Evolutionary conservation across 1,284 basidiomycete genomes (phyloP).

Genomic region (Sporisorium sorghi): DNA sequence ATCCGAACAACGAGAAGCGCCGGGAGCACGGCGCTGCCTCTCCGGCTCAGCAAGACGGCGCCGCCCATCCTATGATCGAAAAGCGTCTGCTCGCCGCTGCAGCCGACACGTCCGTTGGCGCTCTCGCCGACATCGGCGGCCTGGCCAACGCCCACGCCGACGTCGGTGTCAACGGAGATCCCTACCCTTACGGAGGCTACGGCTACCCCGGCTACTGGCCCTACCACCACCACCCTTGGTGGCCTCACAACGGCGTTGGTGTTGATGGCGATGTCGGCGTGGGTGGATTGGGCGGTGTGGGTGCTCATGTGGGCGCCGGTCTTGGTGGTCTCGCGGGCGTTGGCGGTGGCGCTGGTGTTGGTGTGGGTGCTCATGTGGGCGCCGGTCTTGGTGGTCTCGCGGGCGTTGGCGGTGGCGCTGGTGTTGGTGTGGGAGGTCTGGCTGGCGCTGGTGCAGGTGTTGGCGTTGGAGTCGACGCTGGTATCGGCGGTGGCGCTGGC

Average conservation of each 20-base stretch:
- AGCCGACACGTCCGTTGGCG: too few species aligned
- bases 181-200: slow-evolving; percentile 1
- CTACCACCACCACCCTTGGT: too few species aligned
- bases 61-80: neutral
- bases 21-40: neutral
- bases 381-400: too few species aligned
- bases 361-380: neutral
- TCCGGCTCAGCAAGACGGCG: neutral
- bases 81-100: slow-evolving; percentile 3
- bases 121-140: neutral
- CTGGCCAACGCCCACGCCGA: neutral
- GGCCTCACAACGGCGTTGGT: neutral
- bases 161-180: neutral
- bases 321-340: neutral
- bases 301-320: neutral
- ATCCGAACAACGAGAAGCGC: too few species aligned
- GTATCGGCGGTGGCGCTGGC: neutral
- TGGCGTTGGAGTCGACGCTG: too few species aligned
- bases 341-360: neutral
- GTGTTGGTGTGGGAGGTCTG: neutral
- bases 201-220: neutral
- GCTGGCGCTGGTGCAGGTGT: neutral
- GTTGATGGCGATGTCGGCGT: neutral
- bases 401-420: neutral
- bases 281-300: neutral